phyloP scores from a whole-genome alignment of 768 basidiomycete species.

The Boletus bicolor region DNA sequence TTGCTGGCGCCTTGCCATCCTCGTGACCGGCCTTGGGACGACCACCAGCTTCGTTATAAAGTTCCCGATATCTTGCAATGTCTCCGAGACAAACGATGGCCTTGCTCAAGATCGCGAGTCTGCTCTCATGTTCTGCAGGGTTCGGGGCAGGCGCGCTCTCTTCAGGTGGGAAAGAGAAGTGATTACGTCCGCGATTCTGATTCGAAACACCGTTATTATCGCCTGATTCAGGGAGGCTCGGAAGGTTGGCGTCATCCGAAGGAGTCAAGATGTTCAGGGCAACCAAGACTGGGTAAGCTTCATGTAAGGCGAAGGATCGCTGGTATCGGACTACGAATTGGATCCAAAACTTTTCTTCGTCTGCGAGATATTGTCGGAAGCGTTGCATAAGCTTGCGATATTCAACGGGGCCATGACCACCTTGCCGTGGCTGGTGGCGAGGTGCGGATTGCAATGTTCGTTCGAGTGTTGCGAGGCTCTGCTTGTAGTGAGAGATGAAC shows the following conservation, averaged over 20 bases:
- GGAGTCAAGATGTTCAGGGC: conserved; percentile 52
- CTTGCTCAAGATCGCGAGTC: conserved; percentile 80
- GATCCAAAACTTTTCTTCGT: conserved; percentile 92
- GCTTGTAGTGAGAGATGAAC: conserved; percentile 81
- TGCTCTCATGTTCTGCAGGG: conserved; percentile 43
- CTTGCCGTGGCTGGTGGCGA: conserved; percentile 36
- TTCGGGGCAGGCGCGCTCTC: conserved; percentile 41
- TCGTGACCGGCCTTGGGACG: conserved; percentile 68
- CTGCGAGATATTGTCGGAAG: conserved; percentile 85
- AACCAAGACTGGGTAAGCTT: conserved; percentile 56
- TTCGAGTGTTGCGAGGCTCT: conserved; percentile 66
- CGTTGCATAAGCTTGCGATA: conserved; percentile 81
- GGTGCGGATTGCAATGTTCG: conserved; percentile 45
- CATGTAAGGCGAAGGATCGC: conserved; percentile 65
- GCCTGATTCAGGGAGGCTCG: conserved; percentile 21
- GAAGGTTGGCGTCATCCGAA: conserved; percentile 35
- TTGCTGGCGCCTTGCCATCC: conserved; percentile 39
- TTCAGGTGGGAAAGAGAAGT: conserved; percentile 63
- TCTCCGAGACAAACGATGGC: conserved; percentile 91
- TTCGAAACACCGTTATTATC: conserved; percentile 20
- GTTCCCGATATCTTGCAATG: conserved; percentile 89
- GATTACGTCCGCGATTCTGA: conserved; percentile 47
- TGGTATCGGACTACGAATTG: conserved; percentile 74
- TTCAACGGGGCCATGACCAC: conserved; percentile 66
- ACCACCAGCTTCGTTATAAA: conserved; percentile 73